Evolutionary conservation across 441 rosid genomes (phyloP), one percentile per base, ranked within the genome.

Genomic region (Biscutella laevigata): DNA sequence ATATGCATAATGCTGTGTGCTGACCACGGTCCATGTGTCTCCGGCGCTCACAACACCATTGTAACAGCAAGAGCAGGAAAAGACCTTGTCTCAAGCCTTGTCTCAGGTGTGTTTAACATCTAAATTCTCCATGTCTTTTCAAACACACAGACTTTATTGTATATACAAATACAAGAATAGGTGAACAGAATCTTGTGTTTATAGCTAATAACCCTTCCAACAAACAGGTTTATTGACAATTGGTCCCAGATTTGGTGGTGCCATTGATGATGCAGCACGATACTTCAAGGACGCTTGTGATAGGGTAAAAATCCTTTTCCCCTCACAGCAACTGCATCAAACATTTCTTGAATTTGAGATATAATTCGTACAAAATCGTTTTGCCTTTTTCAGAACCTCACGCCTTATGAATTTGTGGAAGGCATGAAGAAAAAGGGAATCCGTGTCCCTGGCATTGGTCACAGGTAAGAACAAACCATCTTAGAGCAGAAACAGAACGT

Each of bases 221-320:
- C 25, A 29, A 52, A 71, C 81, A 86, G 97, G 98, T 70, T 76
- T 91, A 77, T 76, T 91, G 25, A 91, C 96, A 8, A 87, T 91
- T 51, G 98, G 98, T 61, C 98, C 98, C 2, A 84, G 96, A 72
- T 91, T 91, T 67, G 98, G 96, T 70, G 96, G 96, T 66, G 98
- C 98, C 50, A 80, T 91, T 71, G 96, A 91, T 62, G 96, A 91
- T 58, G 96, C 94, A 46, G 95, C 98, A 64, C 77, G 95, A 61
- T 91, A 83, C 76, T 91, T 87, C 64, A 87, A 91, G 77, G 98
- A 91, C 76, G 98, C 94, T 66, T 91, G 80, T 47, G 90, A 87
- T 61, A 80, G 71, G 76, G 96, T 85, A 76, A 69, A 75, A 14
- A 9, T 15, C 14, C 8, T 36, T 20, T 6, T 13, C 26, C 10